These are phyloP conservation scores for Lactifluus piperatus DNA, from an alignment of 768 basidiomycete species.

Conservation along the genomic window DNA sequence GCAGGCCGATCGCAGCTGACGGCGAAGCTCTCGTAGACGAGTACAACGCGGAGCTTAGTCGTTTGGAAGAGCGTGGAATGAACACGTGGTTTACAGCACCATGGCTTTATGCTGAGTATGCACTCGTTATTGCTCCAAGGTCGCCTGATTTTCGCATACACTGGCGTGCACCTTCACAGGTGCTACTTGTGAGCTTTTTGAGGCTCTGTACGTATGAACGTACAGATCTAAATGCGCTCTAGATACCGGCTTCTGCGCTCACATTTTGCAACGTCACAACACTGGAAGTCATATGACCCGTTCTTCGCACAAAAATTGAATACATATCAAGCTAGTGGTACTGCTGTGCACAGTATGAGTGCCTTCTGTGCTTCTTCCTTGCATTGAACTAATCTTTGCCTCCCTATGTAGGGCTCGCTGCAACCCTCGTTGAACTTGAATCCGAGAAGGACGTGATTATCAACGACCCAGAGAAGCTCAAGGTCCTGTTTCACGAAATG, in stretches of 20 bases:
- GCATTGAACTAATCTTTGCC: background rate
- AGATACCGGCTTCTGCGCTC: constrained; percentile 82
- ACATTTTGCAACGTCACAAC: constrained; percentile 53
- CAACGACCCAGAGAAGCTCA: constrained; percentile 44
- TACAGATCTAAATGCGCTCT: background rate
- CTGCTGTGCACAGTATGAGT: constrained; percentile 66
- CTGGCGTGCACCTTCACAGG: constrained; percentile 29
- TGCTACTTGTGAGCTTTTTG: constrained; percentile 51
- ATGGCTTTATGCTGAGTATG: constrained; percentile 95
- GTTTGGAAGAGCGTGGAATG: constrained; percentile 36
- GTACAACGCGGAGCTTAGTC: constrained; percentile 71
- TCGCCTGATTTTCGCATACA: background rate
- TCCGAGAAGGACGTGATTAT: constrained; percentile 36
- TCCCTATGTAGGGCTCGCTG: constrained; percentile 53
- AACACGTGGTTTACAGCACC: constrained; percentile 88
- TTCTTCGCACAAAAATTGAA: constrained; percentile 73
- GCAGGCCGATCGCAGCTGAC: constrained; percentile 64
- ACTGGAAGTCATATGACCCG: constrained; percentile 77
- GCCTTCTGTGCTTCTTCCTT: background rate
- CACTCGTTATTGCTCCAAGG: constrained; percentile 17
- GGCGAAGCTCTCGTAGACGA: constrained; percentile 56
- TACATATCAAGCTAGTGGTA: constrained; percentile 71
- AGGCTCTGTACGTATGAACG: background rate
- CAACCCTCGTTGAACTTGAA: constrained; percentile 60
- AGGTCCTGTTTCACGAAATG: constrained; percentile 73